Base-by-base conservation (phyloP, 2,329 filamentous ascomycete genomes). In the Metarhizium sp. region DNA sequence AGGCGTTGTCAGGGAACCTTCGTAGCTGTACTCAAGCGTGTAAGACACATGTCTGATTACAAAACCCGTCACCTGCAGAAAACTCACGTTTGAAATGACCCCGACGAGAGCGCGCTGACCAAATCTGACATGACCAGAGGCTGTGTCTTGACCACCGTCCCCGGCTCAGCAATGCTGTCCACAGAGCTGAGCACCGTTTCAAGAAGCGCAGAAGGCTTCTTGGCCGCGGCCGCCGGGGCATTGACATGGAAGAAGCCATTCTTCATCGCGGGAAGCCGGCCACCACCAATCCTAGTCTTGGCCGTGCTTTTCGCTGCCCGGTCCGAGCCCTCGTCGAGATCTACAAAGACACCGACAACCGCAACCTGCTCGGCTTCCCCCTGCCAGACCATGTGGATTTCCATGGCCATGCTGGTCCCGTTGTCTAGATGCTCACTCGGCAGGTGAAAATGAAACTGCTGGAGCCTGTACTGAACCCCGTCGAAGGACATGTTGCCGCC, bases 1-100 rank as follows among this genome's bases (percentile, higher is more conserved):
- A 20, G 83, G 82, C 0, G 81, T 85, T 45, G 82, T 86, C 50
- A 86, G 71, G 18, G 79, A 83, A 20, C 82, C 82, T 13, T 67
- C 66, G 71, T 85, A 86, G 54, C 73, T 72, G 59, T 74, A 74
- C 52, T 78, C 66, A 5, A 69, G 69, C n/a, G 8, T 25, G 4
- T n/a, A 32, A 20, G 13, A 11, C 11, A 14, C 45, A 8, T 14
- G 1, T 18, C 16, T 34, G 42, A 40, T 45, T 25, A 2, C 14
- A 20, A 34, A 13, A 50, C 30, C 13, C 20, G 7, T 20, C 42
- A 6, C 6, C 25, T 11, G 18, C 45, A 25, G 6, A n/a, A 16
- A 8, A 61, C 66, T 63, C 52, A 67, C 66, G 59, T 63, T 29
- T 58, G 59, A 52, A 68, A 63, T 2, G 63, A 63, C 29, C 70